Evolutionary conservation across 163 green algal genomes (phyloP), one percentile per base, ranked within the genome.

Genomic region (Trebouxiophyceae sp.): DNA sequence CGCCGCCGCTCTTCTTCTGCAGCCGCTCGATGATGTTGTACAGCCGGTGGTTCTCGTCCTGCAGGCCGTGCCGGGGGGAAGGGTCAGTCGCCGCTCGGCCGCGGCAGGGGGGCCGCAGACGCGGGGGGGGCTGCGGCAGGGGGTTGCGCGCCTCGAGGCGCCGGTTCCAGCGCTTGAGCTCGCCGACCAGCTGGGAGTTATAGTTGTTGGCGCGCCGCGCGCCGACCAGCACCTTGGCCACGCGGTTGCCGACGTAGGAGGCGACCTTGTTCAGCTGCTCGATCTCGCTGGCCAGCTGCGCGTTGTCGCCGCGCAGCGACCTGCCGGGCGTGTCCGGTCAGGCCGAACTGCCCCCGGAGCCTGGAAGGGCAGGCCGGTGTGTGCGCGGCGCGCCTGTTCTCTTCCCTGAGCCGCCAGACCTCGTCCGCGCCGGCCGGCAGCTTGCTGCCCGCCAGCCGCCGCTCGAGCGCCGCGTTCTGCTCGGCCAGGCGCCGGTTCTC

Each of bases 161-260:
- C 2, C 54, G 54, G 29, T 73, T 73, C 60, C 60, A 73, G 47
- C 54, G 67, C 60, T 73, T 73, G 26, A 73, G 54, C 67, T 73
- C 67, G 12, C 22, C 33, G 22, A 65, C 60, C 33, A 73, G 50
- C 19, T 30, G 23, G 8, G 60, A 31, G 54, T 73, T 73, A 60
- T 61, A 65, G 27, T 57, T 65, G 60, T 50, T 65, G 23, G 60
- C 26, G 7, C 60, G 34, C 33, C 60, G 50, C 5, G 67, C 67
- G 2, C 54, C 67, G 24, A 55, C 60, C 33, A 73, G 27, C 16
- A 73, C 54, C 28, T 65, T 64, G 1, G 60, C 60, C 12, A 73
- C 60, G 1, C 67, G 33, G 26, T 19, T 58, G 33, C 50, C 50
- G 29, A 73, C 67, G 19, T 56, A 65, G 50, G 29, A 60, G 6